Percentiles rank a stretch among this genome's conserved stretches.
Conservation (phyloP, 129 eudicot genomes). For the Tagetes erecta region DNA sequence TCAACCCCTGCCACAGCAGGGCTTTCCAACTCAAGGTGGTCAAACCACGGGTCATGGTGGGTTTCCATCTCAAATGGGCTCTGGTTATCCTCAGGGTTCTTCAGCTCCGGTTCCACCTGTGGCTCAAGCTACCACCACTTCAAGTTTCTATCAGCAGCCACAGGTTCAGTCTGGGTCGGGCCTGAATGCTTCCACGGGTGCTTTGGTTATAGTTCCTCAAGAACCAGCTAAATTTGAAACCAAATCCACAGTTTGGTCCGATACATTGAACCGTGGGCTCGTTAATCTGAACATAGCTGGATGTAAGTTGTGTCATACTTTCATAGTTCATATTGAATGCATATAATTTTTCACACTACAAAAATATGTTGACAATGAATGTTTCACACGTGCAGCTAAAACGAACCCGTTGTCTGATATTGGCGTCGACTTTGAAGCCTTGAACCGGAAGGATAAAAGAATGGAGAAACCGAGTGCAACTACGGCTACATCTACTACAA, state of each 20-base stretch:
- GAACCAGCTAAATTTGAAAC: constrained; percentile 81
- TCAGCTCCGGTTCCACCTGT: constrained; percentile 32
- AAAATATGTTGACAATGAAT: neutral
- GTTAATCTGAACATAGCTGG: constrained; percentile 94
- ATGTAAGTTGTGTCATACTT: constrained; percentile 49
- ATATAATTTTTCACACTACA: neutral
- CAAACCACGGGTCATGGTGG: too few species aligned
- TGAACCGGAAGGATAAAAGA: constrained; percentile 90
- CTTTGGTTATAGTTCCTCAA: constrained; percentile 64
- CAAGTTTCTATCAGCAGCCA: constrained; percentile 45
- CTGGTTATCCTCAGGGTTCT: constrained; percentile 42
- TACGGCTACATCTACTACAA: constrained; percentile 53
- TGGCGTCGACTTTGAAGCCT: constrained; percentile 95
- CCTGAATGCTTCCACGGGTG: constrained; percentile 42
- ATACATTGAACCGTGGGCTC: constrained; percentile 96
- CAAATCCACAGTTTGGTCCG: constrained; percentile 92
- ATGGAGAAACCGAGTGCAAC: constrained; percentile 79
- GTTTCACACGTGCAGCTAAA: constrained; percentile 63
- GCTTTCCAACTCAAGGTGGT: constrained; percentile 28
- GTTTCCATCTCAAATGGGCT: constrained; percentile 34
- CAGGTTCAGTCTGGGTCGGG: constrained; percentile 40
- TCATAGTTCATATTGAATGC: neutral
- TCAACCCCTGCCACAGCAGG: constrained; percentile 22
- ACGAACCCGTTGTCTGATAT: constrained; percentile 80
- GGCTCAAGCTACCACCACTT: constrained; percentile 28